Conservation (phyloP, 2,329 filamentous ascomycete species). For the Sporothrix phasma region DNA sequence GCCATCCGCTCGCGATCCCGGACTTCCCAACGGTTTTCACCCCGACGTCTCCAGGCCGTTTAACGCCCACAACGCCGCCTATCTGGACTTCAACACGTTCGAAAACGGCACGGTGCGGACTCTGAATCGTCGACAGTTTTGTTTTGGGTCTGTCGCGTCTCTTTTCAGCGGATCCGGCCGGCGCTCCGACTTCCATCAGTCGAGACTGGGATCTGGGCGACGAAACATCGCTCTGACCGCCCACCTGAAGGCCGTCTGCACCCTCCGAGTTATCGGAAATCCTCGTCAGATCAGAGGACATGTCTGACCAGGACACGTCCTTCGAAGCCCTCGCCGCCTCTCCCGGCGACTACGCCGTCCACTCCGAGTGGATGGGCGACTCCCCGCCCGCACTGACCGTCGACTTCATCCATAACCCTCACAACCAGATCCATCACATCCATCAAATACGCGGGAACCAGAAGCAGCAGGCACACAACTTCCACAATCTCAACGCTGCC, state of each 20-base stretch:
- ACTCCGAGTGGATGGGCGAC: constrained; percentile 21
- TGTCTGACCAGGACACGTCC: constrained; percentile 18
- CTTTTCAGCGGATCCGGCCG: background rate
- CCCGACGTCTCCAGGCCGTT: background rate
- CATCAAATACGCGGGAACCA: constrained; percentile 4
- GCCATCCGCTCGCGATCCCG: background rate
- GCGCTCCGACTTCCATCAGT: background rate
- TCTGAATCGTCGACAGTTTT: background rate
- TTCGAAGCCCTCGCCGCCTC: constrained; percentile 21
- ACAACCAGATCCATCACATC: constrained; percentile 14
- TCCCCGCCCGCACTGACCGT: constrained; percentile 20
- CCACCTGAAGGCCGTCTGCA: background rate
- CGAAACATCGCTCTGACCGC: background rate
- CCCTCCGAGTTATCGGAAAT: background rate
- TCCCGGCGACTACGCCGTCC: constrained; percentile 19
- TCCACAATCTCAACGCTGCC: constrained; percentile 2
- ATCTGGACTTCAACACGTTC: background rate
- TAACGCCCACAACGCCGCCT: background rate
- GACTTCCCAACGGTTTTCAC: constrained; percentile 6
- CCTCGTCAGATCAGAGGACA: constrained; percentile 10
- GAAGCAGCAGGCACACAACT: background rate
- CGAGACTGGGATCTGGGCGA: background rate
- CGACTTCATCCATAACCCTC: constrained; percentile 19
- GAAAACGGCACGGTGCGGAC: background rate
- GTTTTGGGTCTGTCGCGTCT: background rate